Evolutionary conservation across 768 basidiomycete genomes (phyloP).

Genomic region (Xerocomus brunneocitrinus): DNA sequence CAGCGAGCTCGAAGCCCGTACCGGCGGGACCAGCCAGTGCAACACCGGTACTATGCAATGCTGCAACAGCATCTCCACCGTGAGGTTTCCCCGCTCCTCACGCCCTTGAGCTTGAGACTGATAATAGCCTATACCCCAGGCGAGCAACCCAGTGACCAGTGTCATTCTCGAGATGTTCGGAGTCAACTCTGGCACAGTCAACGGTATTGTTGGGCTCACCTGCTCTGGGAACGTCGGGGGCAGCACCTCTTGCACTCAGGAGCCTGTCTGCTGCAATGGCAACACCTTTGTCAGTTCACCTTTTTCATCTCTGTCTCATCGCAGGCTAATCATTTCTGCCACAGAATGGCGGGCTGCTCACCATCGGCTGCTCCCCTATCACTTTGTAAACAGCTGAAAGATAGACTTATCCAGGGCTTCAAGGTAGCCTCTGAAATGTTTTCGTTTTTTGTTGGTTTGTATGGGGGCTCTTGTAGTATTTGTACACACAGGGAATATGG

Average conservation of each 20-base stretch:
- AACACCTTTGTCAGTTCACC: constrained; percentile 8
- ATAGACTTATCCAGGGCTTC: too few species aligned
- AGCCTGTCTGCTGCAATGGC: constrained; percentile 16
- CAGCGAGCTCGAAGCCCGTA: neutral
- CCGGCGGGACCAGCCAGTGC: constrained; percentile 3
- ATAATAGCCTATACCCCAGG: neutral
- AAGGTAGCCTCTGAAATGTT: too few species aligned
- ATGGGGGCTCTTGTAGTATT: too few species aligned
- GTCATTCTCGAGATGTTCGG: constrained; percentile 2
- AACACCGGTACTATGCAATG: constrained; percentile 8
- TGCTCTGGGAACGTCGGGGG: constrained; percentile 4
- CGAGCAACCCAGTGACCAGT: neutral
- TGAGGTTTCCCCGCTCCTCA: too few species aligned
- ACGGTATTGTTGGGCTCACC: constrained; percentile 1
- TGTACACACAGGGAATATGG: too few species aligned
- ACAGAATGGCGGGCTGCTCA: neutral
- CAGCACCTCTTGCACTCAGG: constrained; percentile 4
- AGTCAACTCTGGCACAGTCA: neutral
- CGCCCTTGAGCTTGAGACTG: neutral
- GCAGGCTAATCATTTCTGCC: neutral
- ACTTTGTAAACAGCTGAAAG: neutral
- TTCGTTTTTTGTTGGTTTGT: too few species aligned
- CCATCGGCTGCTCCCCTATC: neutral
- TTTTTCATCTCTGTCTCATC: neutral
- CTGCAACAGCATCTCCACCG: constrained; percentile 7